Evolutionary conservation across 441 rosid genomes (phyloP).

Genomic region (Pelargonium australe): DNA sequence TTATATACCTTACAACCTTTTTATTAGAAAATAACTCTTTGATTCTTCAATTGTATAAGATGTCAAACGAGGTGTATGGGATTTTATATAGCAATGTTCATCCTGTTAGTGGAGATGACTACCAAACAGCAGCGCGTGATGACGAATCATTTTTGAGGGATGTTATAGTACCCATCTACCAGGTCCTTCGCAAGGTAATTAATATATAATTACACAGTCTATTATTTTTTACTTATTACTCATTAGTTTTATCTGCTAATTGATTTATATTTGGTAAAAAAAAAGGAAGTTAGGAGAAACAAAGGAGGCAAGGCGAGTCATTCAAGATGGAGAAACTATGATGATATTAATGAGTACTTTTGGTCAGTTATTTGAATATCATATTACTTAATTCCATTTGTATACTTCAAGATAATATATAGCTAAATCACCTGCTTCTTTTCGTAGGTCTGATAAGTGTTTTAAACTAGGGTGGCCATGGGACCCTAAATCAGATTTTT

Average conservation of each 20-base stretch:
- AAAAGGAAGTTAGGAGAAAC: constrained; percentile 83
- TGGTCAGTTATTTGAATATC: constrained; percentile 48
- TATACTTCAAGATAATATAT: constrained; percentile 7
- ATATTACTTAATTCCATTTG: constrained; percentile 13
- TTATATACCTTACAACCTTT: neutral
- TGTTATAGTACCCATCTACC: constrained; percentile 76
- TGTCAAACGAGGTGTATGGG: constrained; percentile 69
- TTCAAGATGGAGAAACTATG: constrained; percentile 98
- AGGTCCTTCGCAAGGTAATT: constrained; percentile 67
- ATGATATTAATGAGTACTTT: constrained; percentile 93
- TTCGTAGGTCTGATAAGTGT: constrained; percentile 72
- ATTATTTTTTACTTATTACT: constrained; percentile 12
- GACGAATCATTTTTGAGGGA: constrained; percentile 78
- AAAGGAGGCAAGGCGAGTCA: constrained; percentile 81
- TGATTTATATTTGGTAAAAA: constrained; percentile 22
- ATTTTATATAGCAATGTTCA: constrained; percentile 51
- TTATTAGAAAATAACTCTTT: constrained; percentile 14
- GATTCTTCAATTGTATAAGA: constrained; percentile 40
- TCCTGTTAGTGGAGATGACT: constrained; percentile 55
- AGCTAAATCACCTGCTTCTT: constrained; percentile 15
- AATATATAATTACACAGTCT: constrained; percentile 13
- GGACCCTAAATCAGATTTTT: constrained; percentile 59
- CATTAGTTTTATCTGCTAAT: constrained; percentile 13
- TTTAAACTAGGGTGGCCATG: constrained; percentile 72
- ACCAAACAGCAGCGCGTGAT: constrained; percentile 45